Base-by-base conservation (phyloP, 306 rosid genomes). In the Acmispon strigosus region DNA sequence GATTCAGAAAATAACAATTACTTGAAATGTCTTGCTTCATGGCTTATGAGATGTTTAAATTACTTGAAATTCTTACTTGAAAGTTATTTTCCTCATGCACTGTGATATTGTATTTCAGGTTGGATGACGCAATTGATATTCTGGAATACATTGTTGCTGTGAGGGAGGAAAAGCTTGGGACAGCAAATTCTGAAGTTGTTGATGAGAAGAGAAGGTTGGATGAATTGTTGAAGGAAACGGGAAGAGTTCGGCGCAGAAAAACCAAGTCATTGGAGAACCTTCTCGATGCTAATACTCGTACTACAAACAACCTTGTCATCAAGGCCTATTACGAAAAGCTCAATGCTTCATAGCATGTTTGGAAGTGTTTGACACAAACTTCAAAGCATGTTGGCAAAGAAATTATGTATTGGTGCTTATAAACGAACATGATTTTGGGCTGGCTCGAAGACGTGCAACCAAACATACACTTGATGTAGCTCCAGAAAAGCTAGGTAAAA, bases 81-180 rank as follows among this genome's bases (percentile, higher is more conserved):
- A 47, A 64, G 44, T 50, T 56, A 17, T 49, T 49, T 52, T 81
- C 18, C 37, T 67, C 32, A 56, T 10, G 47, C 12, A 11, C 22
- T 17, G 69, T 79, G 55, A 61, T 20, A 2, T 69, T 45, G 0
- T 47, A 52, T 56, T 77, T 70, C 81, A 95, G 99, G 90, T 70
- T 85, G 89, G 90, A 86, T 75, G 99, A 95, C 6, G 99, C 99
- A 17, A 91, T 91, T 60, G 86, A 91, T 66, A 78, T 87, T 55
- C 78, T 95, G 84, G 99, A 95, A 53, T 66, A 77, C 71, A 88
- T 95, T 11, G 90, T 89, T 4, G 86, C 55, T 42, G 84, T 74
- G 84, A 88, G 99, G 59, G 97, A 91, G 69, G 95, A 91, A 80
- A 95, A 89, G 42, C 96, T 95, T 4, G 99, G 99, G 57, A 95